Evolutionary conservation across 73 alveolate genomes (phyloP), one percentile per base, ranked within the genome.

Genomic region (Paramecium sonneborni): DNA sequence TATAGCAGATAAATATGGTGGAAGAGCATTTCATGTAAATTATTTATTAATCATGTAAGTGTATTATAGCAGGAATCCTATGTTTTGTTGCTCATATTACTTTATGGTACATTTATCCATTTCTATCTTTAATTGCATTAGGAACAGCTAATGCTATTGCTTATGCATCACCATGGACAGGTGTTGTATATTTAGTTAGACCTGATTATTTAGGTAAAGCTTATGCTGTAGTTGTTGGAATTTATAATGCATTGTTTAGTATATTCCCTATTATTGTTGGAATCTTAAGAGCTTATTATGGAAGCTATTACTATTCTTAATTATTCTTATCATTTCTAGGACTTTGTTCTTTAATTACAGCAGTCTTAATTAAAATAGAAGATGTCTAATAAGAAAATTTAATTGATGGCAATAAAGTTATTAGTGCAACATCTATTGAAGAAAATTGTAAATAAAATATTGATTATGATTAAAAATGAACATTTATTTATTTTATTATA

Each of bases 121-220:
- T 74, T 39, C 24, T 74, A n/a, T 74, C 87, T n/a, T 37, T 74
- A 39, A 74, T 74, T 9, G 56, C 67, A 0, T 74, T 74, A 18
- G 87, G 87, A 74, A 39, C 58, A 2, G 87, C 67, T 1, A 34
- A 21, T 37, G 87, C 87, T 2, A 74, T 74, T 24, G 56, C 87
- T 18, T 74, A 74, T 74, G 87, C 87, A 37, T 34, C 67, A 4
- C 87, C 87, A 37, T 74, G 87, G 87, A 74, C 87, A 74, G 56
- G 67, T 14, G 56, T 74, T 74, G 87, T 74, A 5, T 74, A 37
- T 74, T 37, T 74, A 15, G 58, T 74, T 11, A 74, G 58, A 20
- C 87, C 87, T 37, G 56, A 37, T 74, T 39, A 34, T 30, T 21
- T 74, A 34, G 87, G 87, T 12, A 37, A 74, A 37, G 87, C 87